Conservation (phyloP, 441 rosid species). For the Corymbia calophylla region DNA sequence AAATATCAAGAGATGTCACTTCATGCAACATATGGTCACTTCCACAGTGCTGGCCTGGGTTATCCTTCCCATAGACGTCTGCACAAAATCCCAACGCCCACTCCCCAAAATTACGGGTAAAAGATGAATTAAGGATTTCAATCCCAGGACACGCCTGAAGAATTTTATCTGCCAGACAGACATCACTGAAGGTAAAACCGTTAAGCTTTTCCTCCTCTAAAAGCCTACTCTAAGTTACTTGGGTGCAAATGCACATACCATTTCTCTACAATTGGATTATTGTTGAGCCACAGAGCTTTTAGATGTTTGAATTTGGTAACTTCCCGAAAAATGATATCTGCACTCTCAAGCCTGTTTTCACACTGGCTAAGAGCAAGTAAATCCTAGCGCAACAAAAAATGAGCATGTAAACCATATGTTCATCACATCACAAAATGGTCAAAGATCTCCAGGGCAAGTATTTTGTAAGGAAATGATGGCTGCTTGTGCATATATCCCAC, state of each 20-base stretch:
- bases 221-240: background rate
- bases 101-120: slow-evolving; percentile 47
- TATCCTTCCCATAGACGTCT: slow-evolving; percentile 52
- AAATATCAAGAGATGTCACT: slow-evolving; percentile 75
- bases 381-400: slow-evolving; percentile 37
- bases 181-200: slow-evolving; percentile 34
- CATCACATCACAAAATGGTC: background rate
- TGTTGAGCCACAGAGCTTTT: slow-evolving; percentile 82
- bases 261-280: slow-evolving; percentile 52
- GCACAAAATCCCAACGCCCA: slow-evolving; percentile 96
- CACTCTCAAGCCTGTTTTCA: slow-evolving; percentile 61
- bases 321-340: slow-evolving; percentile 47
- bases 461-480: background rate
- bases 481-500: background rate
- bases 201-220: background rate
- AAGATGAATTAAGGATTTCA: slow-evolving; percentile 75
- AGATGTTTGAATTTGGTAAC: slow-evolving; percentile 56
- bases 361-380: slow-evolving; percentile 73
- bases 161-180: slow-evolving; percentile 35
- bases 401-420: background rate
- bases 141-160: slow-evolving; percentile 58
- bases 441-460: background rate
- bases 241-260: slow-evolving; percentile 29
- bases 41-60: slow-evolving; percentile 33
- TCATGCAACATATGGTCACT: slow-evolving; percentile 34